These are phyloP conservation scores for Trypanosoma boissoni DNA, from an alignment of 208 protist species.

Conservation along the genomic window DNA sequence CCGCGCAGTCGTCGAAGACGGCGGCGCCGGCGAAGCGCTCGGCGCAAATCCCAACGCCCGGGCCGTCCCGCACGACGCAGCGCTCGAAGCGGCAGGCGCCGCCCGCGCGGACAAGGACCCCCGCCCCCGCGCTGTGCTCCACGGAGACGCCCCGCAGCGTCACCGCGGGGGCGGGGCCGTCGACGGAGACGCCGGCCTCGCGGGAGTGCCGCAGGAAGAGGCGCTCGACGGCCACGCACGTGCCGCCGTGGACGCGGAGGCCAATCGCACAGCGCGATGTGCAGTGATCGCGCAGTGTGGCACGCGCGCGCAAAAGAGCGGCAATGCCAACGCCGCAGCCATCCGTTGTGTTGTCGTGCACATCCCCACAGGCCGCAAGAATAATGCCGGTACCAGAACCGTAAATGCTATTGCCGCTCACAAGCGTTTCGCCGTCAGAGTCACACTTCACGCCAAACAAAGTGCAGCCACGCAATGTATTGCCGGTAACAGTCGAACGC, in stretches of 20 bases:
- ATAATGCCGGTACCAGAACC: slow-evolving; percentile 5
- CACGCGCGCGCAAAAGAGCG: not conserved
- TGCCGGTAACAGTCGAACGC: slow-evolving; percentile 6
- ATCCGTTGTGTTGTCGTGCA: slow-evolving; percentile 15
- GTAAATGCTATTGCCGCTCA: slow-evolving; percentile 16
- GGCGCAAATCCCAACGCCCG: slow-evolving; percentile 12
- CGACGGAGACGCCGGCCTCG: slow-evolving; percentile 29
- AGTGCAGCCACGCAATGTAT: slow-evolving; percentile 16
- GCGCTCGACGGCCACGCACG: slow-evolving; percentile 8
- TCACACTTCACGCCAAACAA: slow-evolving; percentile 18
- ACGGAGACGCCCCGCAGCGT: slow-evolving; percentile 16
- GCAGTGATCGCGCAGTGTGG: slow-evolving; percentile 9
- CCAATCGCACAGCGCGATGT: slow-evolving; percentile 27
- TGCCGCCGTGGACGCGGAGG: slow-evolving; percentile 13
- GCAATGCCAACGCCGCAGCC: slow-evolving; percentile 17
- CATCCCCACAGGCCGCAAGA: slow-evolving; percentile 11
- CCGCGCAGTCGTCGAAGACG: slow-evolving; percentile 20
- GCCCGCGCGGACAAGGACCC: slow-evolving; percentile 20
- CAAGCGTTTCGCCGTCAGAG: not conserved
- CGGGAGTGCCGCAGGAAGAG: slow-evolving; percentile 12
- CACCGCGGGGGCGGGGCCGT: slow-evolving; percentile 15
- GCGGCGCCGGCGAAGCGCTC: slow-evolving; percentile 8
- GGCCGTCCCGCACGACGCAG: slow-evolving; percentile 14
- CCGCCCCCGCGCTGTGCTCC: slow-evolving; percentile 18
- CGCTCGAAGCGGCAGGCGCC: slow-evolving; percentile 21